Evolutionary conservation across 768 basidiomycete species (phyloP), one percentile per base, ranked within the genome.

Genomic region (Macrocybe gigantea): DNA sequence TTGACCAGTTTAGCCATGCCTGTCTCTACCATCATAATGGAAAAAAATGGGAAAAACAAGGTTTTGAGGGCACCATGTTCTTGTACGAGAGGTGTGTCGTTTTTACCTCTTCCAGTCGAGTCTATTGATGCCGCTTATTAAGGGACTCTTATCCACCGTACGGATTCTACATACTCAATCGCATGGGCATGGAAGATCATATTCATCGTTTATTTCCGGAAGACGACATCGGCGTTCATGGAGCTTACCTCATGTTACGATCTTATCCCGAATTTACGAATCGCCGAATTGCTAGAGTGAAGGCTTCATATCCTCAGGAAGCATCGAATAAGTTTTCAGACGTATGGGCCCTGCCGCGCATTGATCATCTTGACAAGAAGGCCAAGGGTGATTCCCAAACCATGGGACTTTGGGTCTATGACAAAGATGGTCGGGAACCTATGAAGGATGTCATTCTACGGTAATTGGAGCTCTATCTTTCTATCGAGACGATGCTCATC

Each of bases 31-130:
- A 85, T 60, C 77, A 82, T 60, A 82, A 87, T 54, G 85, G 71
- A 6, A 66, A 75, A 56, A 83, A 80, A 59, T 93, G 89, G 89
- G 80, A 82, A 64, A 90, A 89, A 64, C 79, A 85, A 51, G 88
- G 88, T 38, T 86, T 66, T 60, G 89, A 93, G 62, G 90, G 89
- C n/a, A 85, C 79, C 66, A 88, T 92, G 82, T 92, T 93, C 67
- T 70, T 93, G 55, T 89, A 86, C 57, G 88, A 92, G 69, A 74
- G 88, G 88, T 89, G 55, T 54, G 79, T 71, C 47, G 36, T 44
- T 53, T 44, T 52, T 49, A 33, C 29, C 47, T 44, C 35, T 12
- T 41, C 39, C 48, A 39, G 46, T 31, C 10, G 43, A 33, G 54
- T 53, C 44, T 33, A 55, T 51, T n/a, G 38, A 36, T 52, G 33